A percentile compares a stretch with the other conserved stretches of the same genome.
Conservation (phyloP, 2,329 filamentous ascomycete species). For the Arthrobotrys musiformis region DNA sequence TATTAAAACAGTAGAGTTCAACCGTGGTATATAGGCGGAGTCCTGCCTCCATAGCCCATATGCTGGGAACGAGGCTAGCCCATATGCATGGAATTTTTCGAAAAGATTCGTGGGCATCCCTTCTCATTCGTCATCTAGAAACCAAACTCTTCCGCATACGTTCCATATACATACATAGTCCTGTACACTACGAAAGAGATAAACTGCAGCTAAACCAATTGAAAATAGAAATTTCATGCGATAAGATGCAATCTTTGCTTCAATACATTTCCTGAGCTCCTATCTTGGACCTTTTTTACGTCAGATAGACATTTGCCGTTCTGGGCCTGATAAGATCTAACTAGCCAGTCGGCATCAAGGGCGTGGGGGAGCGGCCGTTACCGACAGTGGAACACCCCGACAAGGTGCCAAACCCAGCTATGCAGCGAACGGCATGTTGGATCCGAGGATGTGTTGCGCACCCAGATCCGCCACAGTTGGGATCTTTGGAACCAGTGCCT, state of each 20-base stretch:
- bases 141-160: background rate
- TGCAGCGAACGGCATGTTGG: slow-evolving; percentile 38
- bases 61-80: too few relatives aligned
- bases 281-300: slow-evolving; percentile 25
- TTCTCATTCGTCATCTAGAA: background rate
- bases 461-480: background rate
- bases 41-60: background rate
- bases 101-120: background rate
- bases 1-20: slow-evolving; percentile 90
- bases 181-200: background rate
- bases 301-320: slow-evolving; percentile 14
- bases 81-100: background rate
- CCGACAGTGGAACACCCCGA: slow-evolving; percentile 46
- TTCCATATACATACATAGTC: background rate
- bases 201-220: background rate
- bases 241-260: slow-evolving; percentile 5
- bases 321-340: slow-evolving; percentile 33
- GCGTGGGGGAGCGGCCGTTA: slow-evolving; percentile 50
- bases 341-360: background rate
- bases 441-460: slow-evolving; percentile 44
- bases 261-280: slow-evolving; percentile 25
- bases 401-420: background rate
- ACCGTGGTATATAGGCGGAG: slow-evolving; percentile 79
- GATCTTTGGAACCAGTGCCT: background rate
- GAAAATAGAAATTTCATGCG: background rate